These are phyloP conservation scores for Populus hybrid DNA, from an alignment of 441 rosid genomes.

Conservation along the genomic window DNA sequence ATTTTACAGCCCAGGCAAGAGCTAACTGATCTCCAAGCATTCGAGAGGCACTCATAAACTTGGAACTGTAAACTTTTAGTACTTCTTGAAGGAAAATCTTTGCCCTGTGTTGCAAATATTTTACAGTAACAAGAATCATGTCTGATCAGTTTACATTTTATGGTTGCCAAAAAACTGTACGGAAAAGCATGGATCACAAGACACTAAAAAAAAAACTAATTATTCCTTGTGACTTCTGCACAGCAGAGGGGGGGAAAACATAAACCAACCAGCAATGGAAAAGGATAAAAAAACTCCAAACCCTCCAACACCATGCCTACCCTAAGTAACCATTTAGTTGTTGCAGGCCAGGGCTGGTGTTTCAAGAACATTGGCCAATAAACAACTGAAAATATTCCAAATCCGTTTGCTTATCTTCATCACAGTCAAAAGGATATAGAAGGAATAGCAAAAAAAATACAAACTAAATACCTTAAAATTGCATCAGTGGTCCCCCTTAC, in stretches of 20 bases:
- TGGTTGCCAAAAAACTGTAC: not conserved
- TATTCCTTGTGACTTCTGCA: not conserved
- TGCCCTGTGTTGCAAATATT: slow-evolving; percentile 49
- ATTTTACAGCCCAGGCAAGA: slow-evolving; percentile 66
- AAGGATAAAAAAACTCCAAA: not conserved
- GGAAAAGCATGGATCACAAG: not conserved
- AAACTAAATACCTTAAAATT: slow-evolving; percentile 52
- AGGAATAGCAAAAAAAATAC: not conserved
- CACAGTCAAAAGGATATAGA: not conserved
- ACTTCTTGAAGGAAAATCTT: slow-evolving; percentile 61
- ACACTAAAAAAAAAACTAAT: not conserved
- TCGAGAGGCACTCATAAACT: slow-evolving; percentile 72
- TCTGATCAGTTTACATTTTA: not conserved
- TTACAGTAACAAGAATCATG: not conserved
- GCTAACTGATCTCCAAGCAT: slow-evolving; percentile 99
- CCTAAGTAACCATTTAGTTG: not conserved
- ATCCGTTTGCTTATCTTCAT: not conserved
- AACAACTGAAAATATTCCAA: not conserved
- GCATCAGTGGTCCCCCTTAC: slow-evolving; percentile 84
- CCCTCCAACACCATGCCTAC: not conserved
- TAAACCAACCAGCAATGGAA: no score
- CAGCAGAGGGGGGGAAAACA: not conserved
- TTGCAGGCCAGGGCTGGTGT: not conserved
- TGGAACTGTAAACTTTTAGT: slow-evolving; percentile 63
- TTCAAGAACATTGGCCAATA: not conserved